Evolutionary conservation across 2,329 filamentous ascomycete genomes (phyloP).

Genomic region (Pseudofabraea citricarpa): DNA sequence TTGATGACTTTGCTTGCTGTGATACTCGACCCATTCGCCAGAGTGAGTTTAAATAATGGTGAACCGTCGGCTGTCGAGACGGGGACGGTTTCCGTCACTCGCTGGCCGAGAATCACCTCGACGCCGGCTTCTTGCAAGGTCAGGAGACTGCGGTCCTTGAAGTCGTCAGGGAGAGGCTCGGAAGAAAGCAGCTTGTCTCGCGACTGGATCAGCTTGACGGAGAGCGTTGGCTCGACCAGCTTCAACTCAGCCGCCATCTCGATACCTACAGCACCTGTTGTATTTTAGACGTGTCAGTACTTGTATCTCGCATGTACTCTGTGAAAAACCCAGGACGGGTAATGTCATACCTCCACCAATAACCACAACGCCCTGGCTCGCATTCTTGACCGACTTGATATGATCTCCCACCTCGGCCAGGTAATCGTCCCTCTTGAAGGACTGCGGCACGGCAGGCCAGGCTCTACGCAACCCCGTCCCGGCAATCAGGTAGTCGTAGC

Average conservation of each 20-base stretch:
- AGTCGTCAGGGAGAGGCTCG: slow-evolving; percentile 65
- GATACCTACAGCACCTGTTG: slow-evolving; percentile 67
- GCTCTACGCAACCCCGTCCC: slow-evolving; percentile 64
- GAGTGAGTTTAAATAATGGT: slow-evolving; percentile 43
- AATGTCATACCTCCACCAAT: slow-evolving; percentile 70
- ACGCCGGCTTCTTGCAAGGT: slow-evolving; percentile 59
- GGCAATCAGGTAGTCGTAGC: slow-evolving; percentile 73
- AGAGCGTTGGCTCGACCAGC: slow-evolving; percentile 54
- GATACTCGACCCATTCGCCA: slow-evolving; percentile 56
- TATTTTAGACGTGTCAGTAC: too few species aligned
- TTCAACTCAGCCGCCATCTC: slow-evolving; percentile 81
- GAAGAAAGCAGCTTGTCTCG: slow-evolving; percentile 65
- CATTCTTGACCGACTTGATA: slow-evolving; percentile 47
- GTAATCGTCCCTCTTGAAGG: slow-evolving; percentile 56
- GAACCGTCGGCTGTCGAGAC: slow-evolving; percentile 39
- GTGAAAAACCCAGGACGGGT: too few species aligned
- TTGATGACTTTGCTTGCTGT: slow-evolving; percentile 62
- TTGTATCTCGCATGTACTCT: too few species aligned
- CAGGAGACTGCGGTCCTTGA: slow-evolving; percentile 56
- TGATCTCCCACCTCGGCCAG: slow-evolving; percentile 57
- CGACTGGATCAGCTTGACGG: slow-evolving; percentile 73
- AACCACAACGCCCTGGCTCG: slow-evolving; percentile 57
- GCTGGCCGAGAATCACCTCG: slow-evolving; percentile 56
- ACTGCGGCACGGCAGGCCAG: slow-evolving; percentile 70
- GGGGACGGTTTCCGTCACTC: slow-evolving; percentile 45